Evolutionary conservation across 352 stramenopile genomes (phyloP).

Genomic region (Pythium coloratum): DNA sequence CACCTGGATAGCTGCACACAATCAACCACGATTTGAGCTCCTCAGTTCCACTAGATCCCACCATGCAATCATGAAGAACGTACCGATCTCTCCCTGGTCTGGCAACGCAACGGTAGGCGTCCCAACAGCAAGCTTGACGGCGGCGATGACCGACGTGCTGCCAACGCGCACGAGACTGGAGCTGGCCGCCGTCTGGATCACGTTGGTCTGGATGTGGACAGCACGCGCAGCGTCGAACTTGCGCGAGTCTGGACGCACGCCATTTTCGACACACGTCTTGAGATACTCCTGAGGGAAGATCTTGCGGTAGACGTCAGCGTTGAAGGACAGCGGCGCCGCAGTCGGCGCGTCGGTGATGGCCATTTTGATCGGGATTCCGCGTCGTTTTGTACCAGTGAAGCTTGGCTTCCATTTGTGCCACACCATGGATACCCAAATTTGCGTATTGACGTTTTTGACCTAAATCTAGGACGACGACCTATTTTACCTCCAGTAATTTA

Average conservation of each 20-base stretch:
- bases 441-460: neutral
- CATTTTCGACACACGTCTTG: slow-evolving; percentile 54
- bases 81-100: slow-evolving; percentile 77
- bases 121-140: slow-evolving; percentile 73
- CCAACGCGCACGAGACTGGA: slow-evolving; percentile 76
- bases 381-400: slow-evolving; percentile 20
- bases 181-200: slow-evolving; percentile 64
- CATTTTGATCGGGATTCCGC: neutral
- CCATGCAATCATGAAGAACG: neutral
- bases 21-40: slow-evolving; percentile 6
- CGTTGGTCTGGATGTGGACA: slow-evolving; percentile 66
- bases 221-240: slow-evolving; percentile 41
- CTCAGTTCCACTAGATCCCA: neutral
- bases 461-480: neutral
- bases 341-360: slow-evolving; percentile 21
- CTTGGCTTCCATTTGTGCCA: slow-evolving; percentile 6
- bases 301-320: slow-evolving; percentile 69
- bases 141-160: slow-evolving; percentile 69
- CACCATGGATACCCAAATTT: slow-evolving; percentile 1
- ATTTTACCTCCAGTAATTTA: neutral
- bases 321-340: slow-evolving; percentile 50
- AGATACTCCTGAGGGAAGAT: slow-evolving; percentile 78
- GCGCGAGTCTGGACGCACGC: slow-evolving; percentile 63
- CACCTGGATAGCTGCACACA: slow-evolving; percentile 62
- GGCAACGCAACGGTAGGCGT: slow-evolving; percentile 65